A percentile compares a stretch with the other conserved stretches of the same genome.
These are phyloP conservation scores for Gossypium herbaceum DNA, from an alignment of 345 rosid genomes.

Conservation along the genomic window DNA sequence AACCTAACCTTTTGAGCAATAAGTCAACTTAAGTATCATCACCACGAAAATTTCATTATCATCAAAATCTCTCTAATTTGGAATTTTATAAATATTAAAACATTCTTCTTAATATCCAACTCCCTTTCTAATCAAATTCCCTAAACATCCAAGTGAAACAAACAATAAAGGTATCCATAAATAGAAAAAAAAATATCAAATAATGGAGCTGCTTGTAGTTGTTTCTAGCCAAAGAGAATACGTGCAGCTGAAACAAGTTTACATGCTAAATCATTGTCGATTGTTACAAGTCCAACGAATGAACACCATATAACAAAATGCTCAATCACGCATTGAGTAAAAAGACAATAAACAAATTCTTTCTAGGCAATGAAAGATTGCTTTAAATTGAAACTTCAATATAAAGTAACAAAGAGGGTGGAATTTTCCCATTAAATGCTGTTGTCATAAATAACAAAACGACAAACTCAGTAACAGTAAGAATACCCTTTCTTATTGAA, in stretches of 20 bases:
- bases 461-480: not conserved
- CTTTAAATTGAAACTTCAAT: not conserved
- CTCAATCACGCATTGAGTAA: not conserved
- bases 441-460: not conserved
- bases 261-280: not conserved
- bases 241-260: not conserved
- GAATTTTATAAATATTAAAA: not conserved
- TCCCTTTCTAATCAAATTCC: not conserved
- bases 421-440: not conserved
- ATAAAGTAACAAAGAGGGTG: not conserved
- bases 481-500: slow-evolving; percentile 41
- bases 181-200: not conserved
- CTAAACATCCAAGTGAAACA: not conserved
- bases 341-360: not conserved
- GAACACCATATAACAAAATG: not conserved
- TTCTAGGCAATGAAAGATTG: not conserved
- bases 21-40: not conserved
- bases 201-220: not conserved
- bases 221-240: not conserved
- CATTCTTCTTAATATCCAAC: not conserved
- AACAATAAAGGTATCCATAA: not conserved
- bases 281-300: not conserved
- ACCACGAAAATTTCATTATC: not conserved
- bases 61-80: slow-evolving; percentile 4
- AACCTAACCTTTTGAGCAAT: not conserved